Conservation (phyloP, 768 basidiomycete genomes). For the Solioccasus polychromus region DNA sequence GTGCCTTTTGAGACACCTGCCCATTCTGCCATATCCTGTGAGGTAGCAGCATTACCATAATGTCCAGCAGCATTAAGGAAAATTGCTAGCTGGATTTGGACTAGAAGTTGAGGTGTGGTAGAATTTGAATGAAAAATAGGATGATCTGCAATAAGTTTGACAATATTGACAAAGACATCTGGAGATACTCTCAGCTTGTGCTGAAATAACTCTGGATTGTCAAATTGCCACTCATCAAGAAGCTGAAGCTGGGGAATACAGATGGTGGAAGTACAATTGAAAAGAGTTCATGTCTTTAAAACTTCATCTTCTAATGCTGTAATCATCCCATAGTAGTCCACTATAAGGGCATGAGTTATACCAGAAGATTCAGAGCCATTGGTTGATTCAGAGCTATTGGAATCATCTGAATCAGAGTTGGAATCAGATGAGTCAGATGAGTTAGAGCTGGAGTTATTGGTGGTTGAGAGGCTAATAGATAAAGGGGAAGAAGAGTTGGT, state of each 20-base stretch:
- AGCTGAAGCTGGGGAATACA: not conserved
- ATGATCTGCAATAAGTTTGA: not conserved
- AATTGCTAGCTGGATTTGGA: constrained; percentile 29
- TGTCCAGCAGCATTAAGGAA: constrained; percentile 27
- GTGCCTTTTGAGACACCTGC: constrained; percentile 19
- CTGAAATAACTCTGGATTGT: not conserved
- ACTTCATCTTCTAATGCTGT: too few relatives aligned
- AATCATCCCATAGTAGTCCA: too few relatives aligned
- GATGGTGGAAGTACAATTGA: too few relatives aligned
- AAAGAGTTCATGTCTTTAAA: too few relatives aligned
- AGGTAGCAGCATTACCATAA: constrained; percentile 7
- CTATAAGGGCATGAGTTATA: too few relatives aligned
- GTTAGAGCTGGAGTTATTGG: too few relatives aligned
- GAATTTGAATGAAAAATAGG: constrained; percentile 4
- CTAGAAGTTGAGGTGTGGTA: constrained; percentile 19
- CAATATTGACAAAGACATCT: not conserved
- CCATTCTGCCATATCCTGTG: constrained; percentile 19
- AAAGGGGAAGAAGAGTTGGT: too few relatives aligned
- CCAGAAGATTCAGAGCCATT: too few relatives aligned
- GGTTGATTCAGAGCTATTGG: too few relatives aligned
- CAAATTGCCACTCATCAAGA: not conserved
- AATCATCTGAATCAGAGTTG: too few relatives aligned
- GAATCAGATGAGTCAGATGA: too few relatives aligned
- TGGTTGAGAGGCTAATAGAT: too few relatives aligned
- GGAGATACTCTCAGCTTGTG: not conserved